Conservation (phyloP, 2,329 filamentous ascomycete species). For the Colletotrichum liriopes region DNA sequence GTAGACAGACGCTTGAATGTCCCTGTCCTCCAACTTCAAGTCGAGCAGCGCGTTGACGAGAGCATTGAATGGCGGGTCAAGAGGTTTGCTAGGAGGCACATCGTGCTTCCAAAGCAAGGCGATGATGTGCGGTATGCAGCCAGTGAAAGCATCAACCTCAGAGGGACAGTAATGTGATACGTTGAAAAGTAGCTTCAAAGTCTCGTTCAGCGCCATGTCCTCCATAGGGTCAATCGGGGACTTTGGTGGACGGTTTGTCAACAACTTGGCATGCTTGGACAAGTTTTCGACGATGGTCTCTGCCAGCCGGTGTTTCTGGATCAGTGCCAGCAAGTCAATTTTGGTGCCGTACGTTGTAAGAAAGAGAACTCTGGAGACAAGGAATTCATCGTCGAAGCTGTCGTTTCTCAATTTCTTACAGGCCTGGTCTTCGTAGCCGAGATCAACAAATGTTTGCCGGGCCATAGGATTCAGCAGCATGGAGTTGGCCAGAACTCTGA, state of each 20-base stretch:
- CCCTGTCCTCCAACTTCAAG: slow-evolving; percentile 75
- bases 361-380: slow-evolving; percentile 84
- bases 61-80: slow-evolving; percentile 80
- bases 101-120: slow-evolving; percentile 76
- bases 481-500: slow-evolving; percentile 89
- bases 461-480: slow-evolving; percentile 79
- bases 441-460: slow-evolving; percentile 80
- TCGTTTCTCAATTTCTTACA: slow-evolving; percentile 82
- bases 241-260: slow-evolving; percentile 49
- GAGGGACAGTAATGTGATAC: slow-evolving; percentile 82
- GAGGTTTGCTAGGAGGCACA: slow-evolving; percentile 73
- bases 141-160: slow-evolving; percentile 73
- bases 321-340: slow-evolving; percentile 76
- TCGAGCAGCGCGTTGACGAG: slow-evolving; percentile 88
- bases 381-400: slow-evolving; percentile 87
- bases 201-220: slow-evolving; percentile 86
- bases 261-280: slow-evolving; percentile 73
- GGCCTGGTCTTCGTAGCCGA: slow-evolving; percentile 77
- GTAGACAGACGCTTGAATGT: slow-evolving; percentile 73
- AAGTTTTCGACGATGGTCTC: slow-evolving; percentile 81
- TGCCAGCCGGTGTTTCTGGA: slow-evolving; percentile 77
- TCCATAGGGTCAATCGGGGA: slow-evolving; percentile 71
- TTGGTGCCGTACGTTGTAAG: slow-evolving; percentile 83
- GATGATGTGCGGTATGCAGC: slow-evolving; percentile 79
- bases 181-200: slow-evolving; percentile 91